phyloP scores from a whole-genome alignment of 2,329 filamentous ascomycete genomes.

The Magnaporthales sp. region DNA sequence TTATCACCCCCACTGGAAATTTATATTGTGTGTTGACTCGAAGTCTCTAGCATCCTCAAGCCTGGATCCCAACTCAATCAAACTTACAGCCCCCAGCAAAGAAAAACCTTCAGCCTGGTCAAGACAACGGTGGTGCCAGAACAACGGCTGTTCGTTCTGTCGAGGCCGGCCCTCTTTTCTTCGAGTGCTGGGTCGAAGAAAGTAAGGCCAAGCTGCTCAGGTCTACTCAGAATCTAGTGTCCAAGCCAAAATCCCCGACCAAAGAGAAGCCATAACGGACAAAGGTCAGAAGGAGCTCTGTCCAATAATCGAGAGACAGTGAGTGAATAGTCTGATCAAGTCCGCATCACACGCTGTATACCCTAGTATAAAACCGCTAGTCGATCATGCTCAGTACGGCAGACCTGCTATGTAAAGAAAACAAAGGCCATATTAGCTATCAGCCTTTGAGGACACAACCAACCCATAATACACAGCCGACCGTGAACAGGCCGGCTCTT shows the following conservation, averaged over 20 bases:
- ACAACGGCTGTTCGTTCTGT: conserved; percentile 45
- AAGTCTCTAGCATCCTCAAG: conserved; percentile 42
- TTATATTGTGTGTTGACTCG: neutral
- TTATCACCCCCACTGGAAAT: neutral
- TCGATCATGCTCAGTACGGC: neutral
- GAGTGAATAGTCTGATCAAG: neutral
- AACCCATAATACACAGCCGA: neutral
- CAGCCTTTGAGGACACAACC: neutral
- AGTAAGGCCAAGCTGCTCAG: conserved; percentile 23
- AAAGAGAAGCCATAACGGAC: neutral
- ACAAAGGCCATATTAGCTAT: neutral
- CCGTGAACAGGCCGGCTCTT: neutral
- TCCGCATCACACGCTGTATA: neutral
- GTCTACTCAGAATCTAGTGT: neutral
- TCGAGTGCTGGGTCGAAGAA: conserved; percentile 61
- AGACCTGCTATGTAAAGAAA: neutral
- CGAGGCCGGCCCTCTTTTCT: conserved; percentile 49
- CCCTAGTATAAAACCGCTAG: neutral
- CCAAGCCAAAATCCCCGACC: neutral
- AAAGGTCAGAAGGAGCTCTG: neutral
- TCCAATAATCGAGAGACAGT: neutral
- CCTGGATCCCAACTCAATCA: conserved; percentile 50
- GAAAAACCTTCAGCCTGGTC: conserved; percentile 15
- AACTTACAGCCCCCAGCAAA: conserved; percentile 31
- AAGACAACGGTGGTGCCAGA: conserved; percentile 27